These are phyloP conservation scores for Puccinia novopanici DNA, from an alignment of 1,284 basidiomycete genomes.

Conservation along the genomic window DNA sequence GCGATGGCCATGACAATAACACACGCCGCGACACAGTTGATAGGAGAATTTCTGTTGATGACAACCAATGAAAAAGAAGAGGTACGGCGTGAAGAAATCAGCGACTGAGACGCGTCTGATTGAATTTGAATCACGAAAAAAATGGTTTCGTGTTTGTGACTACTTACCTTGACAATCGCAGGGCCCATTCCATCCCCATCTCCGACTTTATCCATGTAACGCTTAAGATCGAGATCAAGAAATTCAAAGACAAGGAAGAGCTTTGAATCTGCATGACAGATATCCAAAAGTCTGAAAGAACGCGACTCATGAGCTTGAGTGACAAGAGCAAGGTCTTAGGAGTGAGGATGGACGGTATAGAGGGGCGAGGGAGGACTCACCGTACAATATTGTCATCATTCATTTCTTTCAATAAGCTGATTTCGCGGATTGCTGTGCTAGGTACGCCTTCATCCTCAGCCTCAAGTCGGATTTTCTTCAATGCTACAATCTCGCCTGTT, in stretches of 20 bases:
- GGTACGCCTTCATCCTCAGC: slow-evolving; percentile 98
- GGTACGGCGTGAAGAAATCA: not conserved
- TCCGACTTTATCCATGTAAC: slow-evolving; percentile 78
- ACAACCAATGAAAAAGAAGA: not conserved
- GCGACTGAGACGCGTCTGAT: slow-evolving; percentile 1
- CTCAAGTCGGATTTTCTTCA: slow-evolving; percentile 98
- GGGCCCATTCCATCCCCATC: slow-evolving; percentile 66
- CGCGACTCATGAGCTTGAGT: not conserved
- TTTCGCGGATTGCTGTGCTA: slow-evolving; percentile 94
- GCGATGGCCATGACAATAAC: slow-evolving; percentile 93
- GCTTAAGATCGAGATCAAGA: slow-evolving; percentile 88
- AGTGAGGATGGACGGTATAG: not conserved
- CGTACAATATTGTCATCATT: slow-evolving; percentile 85
- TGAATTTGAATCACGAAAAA: not conserved
- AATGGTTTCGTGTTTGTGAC: not conserved
- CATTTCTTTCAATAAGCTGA: slow-evolving; percentile 70
- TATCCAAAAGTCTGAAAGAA: slow-evolving; percentile 76
- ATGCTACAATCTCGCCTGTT: slow-evolving; percentile 77
- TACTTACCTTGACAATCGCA: slow-evolving; percentile 79
- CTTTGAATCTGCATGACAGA: slow-evolving; percentile 94
- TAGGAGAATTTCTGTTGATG: slow-evolving; percentile 77
- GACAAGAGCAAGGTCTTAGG: not conserved
- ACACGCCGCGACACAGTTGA: slow-evolving; percentile 80
- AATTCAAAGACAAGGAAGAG: slow-evolving; percentile 97
- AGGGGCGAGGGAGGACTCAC: slow-evolving; percentile 61